Evolutionary conservation across 768 basidiomycete species (phyloP), one percentile per base, ranked within the genome.

Genomic region (Leccinum fibrillosum): DNA sequence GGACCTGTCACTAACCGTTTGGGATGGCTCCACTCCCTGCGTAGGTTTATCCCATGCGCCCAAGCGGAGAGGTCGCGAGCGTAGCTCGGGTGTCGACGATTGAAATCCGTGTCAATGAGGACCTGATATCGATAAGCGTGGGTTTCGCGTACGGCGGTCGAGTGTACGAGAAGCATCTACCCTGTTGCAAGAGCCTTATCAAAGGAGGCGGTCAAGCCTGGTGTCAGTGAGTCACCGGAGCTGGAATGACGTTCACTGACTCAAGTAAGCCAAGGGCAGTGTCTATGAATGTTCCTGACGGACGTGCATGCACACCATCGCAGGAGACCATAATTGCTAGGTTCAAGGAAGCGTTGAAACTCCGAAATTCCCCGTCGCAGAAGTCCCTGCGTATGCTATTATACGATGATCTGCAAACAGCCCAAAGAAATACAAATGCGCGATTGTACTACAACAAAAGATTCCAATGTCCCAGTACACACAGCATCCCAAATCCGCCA

Each of bases 371-470:
- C 52, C 61, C 6, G 50, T 56, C 55, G 50, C 55, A 58, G 53
- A 61, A 39, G 58, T 39, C 30, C 48, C 28, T 58, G 39, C 25
- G 21, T 54, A 52, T 42, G 56, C 50, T 56, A 56, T 59, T 30
- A 30, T 30, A 58, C 54, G 45, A 60, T 57, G 53, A 61, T 61
- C 67, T 59, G 57, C 60, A 58, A 45, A 59, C 60, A 53, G 32
- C 37, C 47, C 50, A 57, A 56, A 52, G 63, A 65, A 25, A 62
- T 71, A 69, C 69, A 73, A 57, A 61, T 62, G 59, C 42, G 32
- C 25, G 65, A 60, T 49, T 28, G 44, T 55, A 52, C 35, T 56
- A 59, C 54, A 63, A 9, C 39, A 42, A 42, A 42, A 52, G 42
- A 42, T 48, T 35, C 58, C 25, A 69, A 45, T 44, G 67, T 71